phyloP scores from a whole-genome alignment of 257 asterid genomes.

The Plantago ovata region DNA sequence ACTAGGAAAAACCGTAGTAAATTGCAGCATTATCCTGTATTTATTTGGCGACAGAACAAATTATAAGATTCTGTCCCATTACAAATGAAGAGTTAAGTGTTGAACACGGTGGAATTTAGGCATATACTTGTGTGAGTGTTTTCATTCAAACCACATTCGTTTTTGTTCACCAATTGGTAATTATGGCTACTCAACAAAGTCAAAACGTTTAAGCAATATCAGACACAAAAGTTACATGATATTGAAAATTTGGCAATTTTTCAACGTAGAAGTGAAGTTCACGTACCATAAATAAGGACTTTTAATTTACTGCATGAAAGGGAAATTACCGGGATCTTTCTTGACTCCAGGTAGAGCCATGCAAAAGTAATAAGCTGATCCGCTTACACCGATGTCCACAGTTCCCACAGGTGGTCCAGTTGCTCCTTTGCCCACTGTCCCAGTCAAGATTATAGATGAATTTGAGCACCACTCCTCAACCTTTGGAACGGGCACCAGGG shows the following conservation, averaged over 20 bases:
- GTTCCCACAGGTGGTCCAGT: conserved; percentile 73
- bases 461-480: conserved; percentile 38
- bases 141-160: too few relatives aligned
- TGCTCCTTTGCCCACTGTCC: conserved; percentile 51
- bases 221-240: too few relatives aligned
- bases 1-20: too few relatives aligned
- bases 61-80: too few relatives aligned
- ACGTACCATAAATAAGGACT: not conserved
- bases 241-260: not conserved
- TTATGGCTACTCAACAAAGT: too few relatives aligned
- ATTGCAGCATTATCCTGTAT: too few relatives aligned
- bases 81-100: too few relatives aligned
- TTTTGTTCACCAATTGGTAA: too few relatives aligned
- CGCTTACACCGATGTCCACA: conserved; percentile 63
- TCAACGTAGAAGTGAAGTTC: not conserved
- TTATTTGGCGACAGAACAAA: too few relatives aligned
- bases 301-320: not conserved
- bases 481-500: conserved; percentile 48
- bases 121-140: too few relatives aligned
- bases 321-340: conserved; percentile 66
- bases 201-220: too few relatives aligned
- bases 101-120: too few relatives aligned
- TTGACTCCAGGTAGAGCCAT: conserved; percentile 88
- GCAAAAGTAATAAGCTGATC: conserved; percentile 69
- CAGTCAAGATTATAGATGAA: conserved; percentile 42